phyloP scores from a whole-genome alignment of 1,284 basidiomycete species.

The Inonotus hispidus region DNA sequence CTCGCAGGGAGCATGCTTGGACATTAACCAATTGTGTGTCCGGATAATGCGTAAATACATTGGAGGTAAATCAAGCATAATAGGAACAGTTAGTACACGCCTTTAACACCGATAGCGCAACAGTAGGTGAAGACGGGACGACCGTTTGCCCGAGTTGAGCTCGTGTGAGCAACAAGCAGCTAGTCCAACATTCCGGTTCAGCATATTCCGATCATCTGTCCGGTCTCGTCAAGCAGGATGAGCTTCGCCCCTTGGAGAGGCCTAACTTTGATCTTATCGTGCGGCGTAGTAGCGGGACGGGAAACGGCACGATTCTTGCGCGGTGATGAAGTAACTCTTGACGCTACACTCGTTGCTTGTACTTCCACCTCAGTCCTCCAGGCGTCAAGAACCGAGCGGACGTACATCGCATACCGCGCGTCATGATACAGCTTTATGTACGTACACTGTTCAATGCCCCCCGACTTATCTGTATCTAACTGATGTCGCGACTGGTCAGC shows the following conservation, averaged over 20 bases:
- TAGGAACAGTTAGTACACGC: too few relatives aligned
- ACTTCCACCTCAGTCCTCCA: conserved; percentile 32
- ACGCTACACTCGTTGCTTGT: background rate
- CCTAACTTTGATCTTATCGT: background rate
- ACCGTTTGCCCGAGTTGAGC: background rate
- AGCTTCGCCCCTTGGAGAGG: conserved; percentile 11
- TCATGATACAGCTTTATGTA: conserved; percentile 63
- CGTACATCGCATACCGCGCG: conserved; percentile 38
- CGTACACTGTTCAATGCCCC: conserved; percentile 35
- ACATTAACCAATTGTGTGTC: too few relatives aligned
- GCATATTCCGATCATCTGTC: conserved; percentile 7
- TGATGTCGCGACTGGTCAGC: background rate
- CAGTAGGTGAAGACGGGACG: background rate
- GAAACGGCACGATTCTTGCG: background rate
- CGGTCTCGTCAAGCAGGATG: conserved; percentile 10
- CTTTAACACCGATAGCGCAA: background rate
- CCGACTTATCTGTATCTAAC: conserved; percentile 18
- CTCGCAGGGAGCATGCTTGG: too few relatives aligned
- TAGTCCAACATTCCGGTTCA: background rate
- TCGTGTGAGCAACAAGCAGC: background rate
- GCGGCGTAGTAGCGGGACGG: background rate
- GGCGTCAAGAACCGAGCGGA: conserved; percentile 48
- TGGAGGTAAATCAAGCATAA: too few relatives aligned
- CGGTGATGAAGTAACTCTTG: background rate
- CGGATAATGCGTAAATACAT: too few relatives aligned